Conservation (phyloP, 169 alveolate species). For the Eimeria brunetti region DNA sequence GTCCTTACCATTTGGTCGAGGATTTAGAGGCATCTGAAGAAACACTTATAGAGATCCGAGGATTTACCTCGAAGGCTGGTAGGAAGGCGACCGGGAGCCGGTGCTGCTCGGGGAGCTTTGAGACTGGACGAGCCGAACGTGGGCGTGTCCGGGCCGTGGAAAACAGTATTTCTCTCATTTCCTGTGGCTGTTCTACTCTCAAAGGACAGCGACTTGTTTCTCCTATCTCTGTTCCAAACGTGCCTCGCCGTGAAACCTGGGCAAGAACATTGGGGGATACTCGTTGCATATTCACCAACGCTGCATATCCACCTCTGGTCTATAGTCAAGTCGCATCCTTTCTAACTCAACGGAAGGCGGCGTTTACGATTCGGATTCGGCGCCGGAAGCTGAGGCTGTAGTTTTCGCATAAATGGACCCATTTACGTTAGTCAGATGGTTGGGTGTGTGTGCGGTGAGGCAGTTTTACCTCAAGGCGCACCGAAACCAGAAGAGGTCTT, state of each 20-base stretch:
- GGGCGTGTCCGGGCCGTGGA: no score
- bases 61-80: background rate
- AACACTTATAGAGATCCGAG: background rate
- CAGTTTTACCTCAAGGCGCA: background rate
- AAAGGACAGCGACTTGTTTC: background rate
- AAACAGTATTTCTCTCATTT: background rate
- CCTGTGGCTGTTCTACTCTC: background rate
- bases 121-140: background rate
- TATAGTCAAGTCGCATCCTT: background rate
- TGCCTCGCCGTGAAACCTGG: no score
- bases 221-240: background rate
- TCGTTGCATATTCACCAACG: background rate
- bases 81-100: background rate
- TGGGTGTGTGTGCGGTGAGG: slow-evolving; percentile 68
- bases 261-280: background rate
- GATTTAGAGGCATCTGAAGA: background rate
- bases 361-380: background rate
- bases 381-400: background rate
- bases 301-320: background rate
- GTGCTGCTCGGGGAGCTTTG: background rate
- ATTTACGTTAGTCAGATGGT: slow-evolving; percentile 37
- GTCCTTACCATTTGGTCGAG: background rate
- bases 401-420: slow-evolving; percentile 43
- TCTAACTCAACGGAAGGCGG: background rate
- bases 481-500: background rate